Evolutionary conservation across 1,139 yeast species (phyloP), one percentile per base, ranked within the genome.

Genomic region (Chernovozyma sophiae-reginae): DNA sequence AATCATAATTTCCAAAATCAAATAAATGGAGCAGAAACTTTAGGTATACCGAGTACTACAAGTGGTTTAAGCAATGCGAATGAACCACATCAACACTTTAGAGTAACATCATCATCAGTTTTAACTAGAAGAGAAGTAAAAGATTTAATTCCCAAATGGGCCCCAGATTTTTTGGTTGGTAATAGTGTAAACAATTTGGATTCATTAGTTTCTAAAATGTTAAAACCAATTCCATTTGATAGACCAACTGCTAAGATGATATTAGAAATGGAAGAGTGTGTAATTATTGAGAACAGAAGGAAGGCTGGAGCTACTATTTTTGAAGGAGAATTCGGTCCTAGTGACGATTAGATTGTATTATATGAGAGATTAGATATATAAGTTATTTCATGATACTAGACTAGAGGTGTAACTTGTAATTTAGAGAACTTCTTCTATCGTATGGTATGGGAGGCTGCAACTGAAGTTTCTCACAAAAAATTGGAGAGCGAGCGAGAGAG

Each of bases 311-410:
- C 97, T 1, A 86, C 92, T 2, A 86, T 92, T 46, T 94, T 83
- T 51, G 99, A 92, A 62, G 98, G 97, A 27, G 97, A 92, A 50
- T 90, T 77, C 58, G 98, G 98, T 0, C 97, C 97, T 7, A 47
- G 47, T 34, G 55, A 55, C 33, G 61, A 58, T 32, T 54, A 11
- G 12, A 13, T 26, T 15, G 15, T 15, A 31, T 23, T 8, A 6
- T 8, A 23, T 8, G 16, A 24, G n/a, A n/a, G n/a, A n/a, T n/a
- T n/a, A n/a, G n/a, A n/a, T n/a, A n/a, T n/a, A n/a, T n/a, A n/a
- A n/a, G n/a, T n/a, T n/a, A n/a, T n/a, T n/a, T n/a, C n/a, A n/a
- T n/a, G n/a, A n/a, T n/a, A n/a, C n/a, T n/a, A n/a, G n/a, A n/a
- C n/a, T n/a, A n/a, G n/a, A n/a, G n/a, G n/a, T n/a, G n/a, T n/a